These are phyloP conservation scores for Stygiomarasmius scandens DNA, from an alignment of 1,284 basidiomycete species.

Conservation along the genomic window DNA sequence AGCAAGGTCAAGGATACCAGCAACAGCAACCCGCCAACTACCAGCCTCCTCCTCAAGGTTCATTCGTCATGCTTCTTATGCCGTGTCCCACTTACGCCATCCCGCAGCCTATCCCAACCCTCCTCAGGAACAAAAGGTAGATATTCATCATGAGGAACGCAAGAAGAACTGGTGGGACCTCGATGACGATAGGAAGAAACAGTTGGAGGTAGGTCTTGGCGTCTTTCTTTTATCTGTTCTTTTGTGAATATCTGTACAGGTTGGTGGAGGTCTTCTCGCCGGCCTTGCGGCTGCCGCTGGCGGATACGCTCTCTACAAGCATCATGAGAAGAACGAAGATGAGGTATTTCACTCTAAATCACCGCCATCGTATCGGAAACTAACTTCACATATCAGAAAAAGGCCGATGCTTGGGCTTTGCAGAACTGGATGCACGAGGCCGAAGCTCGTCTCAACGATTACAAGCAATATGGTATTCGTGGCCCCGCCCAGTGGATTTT, in stretches of 20 bases:
- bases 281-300: conserved; percentile 54
- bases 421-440: conserved; percentile 64
- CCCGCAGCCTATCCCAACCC: conserved; percentile 11
- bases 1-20: conserved; percentile 31
- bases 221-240: not conserved
- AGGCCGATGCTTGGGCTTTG: conserved; percentile 51
- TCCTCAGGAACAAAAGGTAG: conserved; percentile 34
- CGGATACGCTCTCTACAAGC: conserved; percentile 55
- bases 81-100: not conserved
- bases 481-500: conserved; percentile 65
- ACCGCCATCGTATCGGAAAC: not conserved
- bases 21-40: conserved; percentile 23
- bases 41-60: conserved; percentile 23
- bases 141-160: conserved; percentile 47
- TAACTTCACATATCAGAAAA: conserved; percentile 41
- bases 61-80: not conserved
- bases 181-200: conserved; percentile 56
- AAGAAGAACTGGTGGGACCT: conserved; percentile 62
- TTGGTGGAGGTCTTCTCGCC: conserved; percentile 65
- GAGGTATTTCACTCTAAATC: conserved; percentile 39
- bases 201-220: conserved; percentile 49
- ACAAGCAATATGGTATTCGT: conserved; percentile 47
- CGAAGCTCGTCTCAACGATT: conserved; percentile 51
- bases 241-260: conserved; percentile 35
- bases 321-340: conserved; percentile 59